Conservation (phyloP, 257 asterid species). For the Solanum tarapatanum region DNA sequence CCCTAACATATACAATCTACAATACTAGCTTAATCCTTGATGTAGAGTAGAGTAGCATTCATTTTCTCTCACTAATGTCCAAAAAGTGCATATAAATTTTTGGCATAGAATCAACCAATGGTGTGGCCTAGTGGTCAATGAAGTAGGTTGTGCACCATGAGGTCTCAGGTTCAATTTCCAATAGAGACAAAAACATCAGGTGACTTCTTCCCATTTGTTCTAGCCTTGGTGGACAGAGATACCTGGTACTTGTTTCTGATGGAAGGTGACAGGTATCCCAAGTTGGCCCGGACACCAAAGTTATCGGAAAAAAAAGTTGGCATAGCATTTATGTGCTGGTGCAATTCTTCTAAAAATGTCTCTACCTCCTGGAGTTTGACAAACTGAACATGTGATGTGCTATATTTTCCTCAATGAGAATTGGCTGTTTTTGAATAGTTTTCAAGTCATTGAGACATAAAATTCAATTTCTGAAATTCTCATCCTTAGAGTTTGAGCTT, state of each 20-base stretch:
- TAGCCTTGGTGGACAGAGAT: neutral
- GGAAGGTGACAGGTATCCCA: neutral
- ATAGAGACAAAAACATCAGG: neutral
- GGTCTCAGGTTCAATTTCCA: neutral
- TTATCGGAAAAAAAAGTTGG: neutral
- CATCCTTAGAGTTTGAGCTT: neutral
- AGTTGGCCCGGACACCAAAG: too few species aligned
- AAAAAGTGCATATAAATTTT: neutral
- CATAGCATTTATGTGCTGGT: neutral
- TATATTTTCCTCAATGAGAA: neutral
- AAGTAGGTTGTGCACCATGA: neutral
- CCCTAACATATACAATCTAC: neutral
- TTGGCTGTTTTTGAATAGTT: neutral
- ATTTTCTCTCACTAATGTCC: neutral
- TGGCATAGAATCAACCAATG: neutral
- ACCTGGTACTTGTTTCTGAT: neutral
- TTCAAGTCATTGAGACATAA: neutral
- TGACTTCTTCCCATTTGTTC: neutral
- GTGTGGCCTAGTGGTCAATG: neutral
- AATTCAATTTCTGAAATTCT: neutral
- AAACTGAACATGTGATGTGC: neutral
- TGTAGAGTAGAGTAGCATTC: neutral
- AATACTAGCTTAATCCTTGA: neutral
- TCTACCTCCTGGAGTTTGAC: neutral
- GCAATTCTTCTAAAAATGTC: neutral